These are phyloP conservation scores for Fusarium kyushuense DNA, from an alignment of 2,329 filamentous ascomycete species.

Conservation along the genomic window DNA sequence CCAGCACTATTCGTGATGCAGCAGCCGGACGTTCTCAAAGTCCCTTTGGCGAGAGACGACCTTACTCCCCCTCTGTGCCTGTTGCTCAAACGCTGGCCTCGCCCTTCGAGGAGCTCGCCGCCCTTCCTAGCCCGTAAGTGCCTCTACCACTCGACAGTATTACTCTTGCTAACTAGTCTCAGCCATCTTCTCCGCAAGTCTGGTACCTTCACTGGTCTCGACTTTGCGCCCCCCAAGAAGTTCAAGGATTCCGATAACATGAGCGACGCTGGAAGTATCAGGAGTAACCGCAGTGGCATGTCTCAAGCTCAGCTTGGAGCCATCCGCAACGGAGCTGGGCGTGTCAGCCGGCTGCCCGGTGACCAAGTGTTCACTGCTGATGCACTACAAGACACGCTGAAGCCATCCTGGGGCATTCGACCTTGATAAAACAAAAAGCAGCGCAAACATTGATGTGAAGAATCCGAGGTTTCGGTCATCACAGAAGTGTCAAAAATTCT, in stretches of 20 bases:
- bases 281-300: conserved; percentile 77
- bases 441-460: conserved; percentile 11
- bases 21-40: conserved; percentile 76
- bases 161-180: conserved; percentile 44
- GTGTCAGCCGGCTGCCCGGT: conserved; percentile 84
- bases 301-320: conserved; percentile 76
- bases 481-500: conserved; percentile 19
- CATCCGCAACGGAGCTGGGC: conserved; percentile 85
- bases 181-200: conserved; percentile 82
- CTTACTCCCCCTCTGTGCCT: conserved; percentile 80
- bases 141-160: background rate
- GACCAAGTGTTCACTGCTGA: conserved; percentile 83
- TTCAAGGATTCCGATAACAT: conserved; percentile 72
- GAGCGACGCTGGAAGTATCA: conserved; percentile 75
- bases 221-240: conserved; percentile 83
- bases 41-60: conserved; percentile 71
- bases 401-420: conserved; percentile 70
- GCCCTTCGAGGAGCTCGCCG: conserved; percentile 86
- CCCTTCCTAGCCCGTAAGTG: conserved; percentile 91
- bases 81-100: conserved; percentile 83
- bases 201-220: conserved; percentile 79
- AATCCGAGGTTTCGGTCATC: conserved; percentile 11
- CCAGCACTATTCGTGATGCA: conserved; percentile 73
- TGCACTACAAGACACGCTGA: conserved; percentile 71
- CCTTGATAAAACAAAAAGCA: conserved; percentile 48